Evolutionary conservation across 1,139 yeast species (phyloP).

Genomic region (Hyphopichia buzzinii): DNA sequence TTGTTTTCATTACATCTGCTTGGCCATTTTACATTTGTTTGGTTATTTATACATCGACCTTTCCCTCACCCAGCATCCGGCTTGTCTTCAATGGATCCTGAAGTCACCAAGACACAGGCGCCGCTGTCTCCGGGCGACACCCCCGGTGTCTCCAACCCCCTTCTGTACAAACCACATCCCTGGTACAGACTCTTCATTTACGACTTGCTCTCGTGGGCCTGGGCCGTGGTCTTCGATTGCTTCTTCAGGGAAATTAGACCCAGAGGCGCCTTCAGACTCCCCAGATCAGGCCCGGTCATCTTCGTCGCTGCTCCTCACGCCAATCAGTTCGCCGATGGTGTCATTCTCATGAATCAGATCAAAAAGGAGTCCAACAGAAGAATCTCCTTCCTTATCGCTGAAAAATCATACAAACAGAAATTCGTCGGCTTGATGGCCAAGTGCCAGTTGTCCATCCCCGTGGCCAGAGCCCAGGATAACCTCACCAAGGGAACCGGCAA

Average conservation of each 20-base stretch:
- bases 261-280: constrained; percentile 87
- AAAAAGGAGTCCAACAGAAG: constrained; percentile 69
- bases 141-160: too few relatives aligned
- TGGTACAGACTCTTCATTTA: constrained; percentile 42
- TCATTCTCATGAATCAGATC: constrained; percentile 79
- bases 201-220: constrained; percentile 50
- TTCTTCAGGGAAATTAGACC: constrained; percentile 90
- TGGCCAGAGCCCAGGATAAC: constrained; percentile 86
- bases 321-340: constrained; percentile 92
- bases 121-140: too few relatives aligned
- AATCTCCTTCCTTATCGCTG: constrained; percentile 85
- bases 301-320: constrained; percentile 99
- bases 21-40: too few relatives aligned
- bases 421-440: constrained; percentile 77
- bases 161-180: constrained; percentile 11
- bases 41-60: too few relatives aligned
- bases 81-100: too few relatives aligned
- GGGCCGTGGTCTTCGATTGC: constrained; percentile 44
- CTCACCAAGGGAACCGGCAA: constrained; percentile 60
- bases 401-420: constrained; percentile 63
- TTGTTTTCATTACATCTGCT: too few relatives aligned
- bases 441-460: constrained; percentile 82
- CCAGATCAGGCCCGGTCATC: constrained; percentile 80
- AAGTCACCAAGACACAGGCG: too few relatives aligned
- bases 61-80: too few relatives aligned